Evolutionary conservation across 2,329 filamentous ascomycete species (phyloP).

Genomic region (Clarireedia hainanense): DNA sequence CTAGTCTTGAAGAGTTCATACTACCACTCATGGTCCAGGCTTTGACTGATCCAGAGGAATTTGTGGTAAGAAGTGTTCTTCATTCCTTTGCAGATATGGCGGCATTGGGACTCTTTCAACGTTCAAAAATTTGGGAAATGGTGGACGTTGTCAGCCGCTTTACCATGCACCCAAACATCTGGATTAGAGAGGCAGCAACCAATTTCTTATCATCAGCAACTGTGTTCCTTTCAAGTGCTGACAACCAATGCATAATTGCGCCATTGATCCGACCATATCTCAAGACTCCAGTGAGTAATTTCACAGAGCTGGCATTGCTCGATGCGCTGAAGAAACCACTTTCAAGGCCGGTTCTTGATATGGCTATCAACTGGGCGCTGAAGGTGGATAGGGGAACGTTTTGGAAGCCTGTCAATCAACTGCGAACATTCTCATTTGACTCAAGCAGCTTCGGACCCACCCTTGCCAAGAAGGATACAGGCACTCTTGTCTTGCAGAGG

Average conservation of each 20-base stretch:
- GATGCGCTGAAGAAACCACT: constrained; percentile 79
- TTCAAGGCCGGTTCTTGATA: constrained; percentile 72
- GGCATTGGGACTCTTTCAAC: constrained; percentile 77
- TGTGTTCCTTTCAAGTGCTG: constrained; percentile 67
- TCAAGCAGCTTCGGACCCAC: constrained; percentile 45
- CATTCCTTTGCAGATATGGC: constrained; percentile 85
- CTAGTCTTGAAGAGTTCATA: constrained; percentile 89
- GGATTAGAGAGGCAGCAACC: constrained; percentile 85
- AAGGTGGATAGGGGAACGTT: constrained; percentile 77
- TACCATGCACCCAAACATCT: constrained; percentile 86
- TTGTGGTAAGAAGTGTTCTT: constrained; percentile 84
- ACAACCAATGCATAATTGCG: constrained; percentile 73
- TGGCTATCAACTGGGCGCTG: constrained; percentile 76
- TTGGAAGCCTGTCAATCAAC: constrained; percentile 70
- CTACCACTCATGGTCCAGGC: constrained; percentile 93
- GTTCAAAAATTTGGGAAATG: constrained; percentile 78
- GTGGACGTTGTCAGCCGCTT: constrained; percentile 78
- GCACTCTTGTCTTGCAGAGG: constrained; percentile 50
- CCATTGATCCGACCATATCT: constrained; percentile 77
- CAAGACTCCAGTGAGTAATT: constrained; percentile 61
- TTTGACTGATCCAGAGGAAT: constrained; percentile 85
- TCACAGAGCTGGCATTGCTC: constrained; percentile 67
- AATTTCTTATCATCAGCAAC: constrained; percentile 75
- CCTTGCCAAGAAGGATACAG: constrained; percentile 49
- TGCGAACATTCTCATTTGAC: constrained; percentile 61